Evolutionary conservation across 1,139 yeast genomes (phyloP).

Genomic region (Lodderomyces pseudojiufengensis): DNA sequence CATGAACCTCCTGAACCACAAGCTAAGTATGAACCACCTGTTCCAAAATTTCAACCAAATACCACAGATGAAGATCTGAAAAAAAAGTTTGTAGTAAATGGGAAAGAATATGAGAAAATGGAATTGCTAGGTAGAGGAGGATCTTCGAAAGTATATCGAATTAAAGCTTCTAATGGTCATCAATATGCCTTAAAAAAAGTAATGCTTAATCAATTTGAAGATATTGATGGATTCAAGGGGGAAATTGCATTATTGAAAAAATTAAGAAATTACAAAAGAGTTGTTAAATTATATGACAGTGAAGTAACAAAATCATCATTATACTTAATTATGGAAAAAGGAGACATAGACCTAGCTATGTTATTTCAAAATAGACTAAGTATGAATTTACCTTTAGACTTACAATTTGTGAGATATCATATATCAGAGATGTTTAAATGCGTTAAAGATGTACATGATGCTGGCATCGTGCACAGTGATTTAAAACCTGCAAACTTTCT

Average conservation of each 20-base stretch:
- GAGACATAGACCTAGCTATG: conserved; percentile 86
- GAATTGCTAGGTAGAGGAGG: conserved; percentile 92
- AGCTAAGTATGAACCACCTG: not conserved
- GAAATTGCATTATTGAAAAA: conserved; percentile 74
- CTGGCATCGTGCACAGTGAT: conserved; percentile 91
- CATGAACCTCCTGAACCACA: not conserved
- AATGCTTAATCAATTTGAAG: conserved; percentile 76
- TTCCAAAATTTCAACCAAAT: not conserved
- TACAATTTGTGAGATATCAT: conserved; percentile 78
- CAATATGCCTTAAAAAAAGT: conserved; percentile 83
- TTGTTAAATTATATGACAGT: conserved; percentile 74
- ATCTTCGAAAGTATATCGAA: conserved; percentile 86
- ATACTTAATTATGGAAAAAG: conserved; percentile 88
- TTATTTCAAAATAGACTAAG: conserved; percentile 60
- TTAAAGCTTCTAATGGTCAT: conserved; percentile 53
- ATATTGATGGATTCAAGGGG: conserved; percentile 76
- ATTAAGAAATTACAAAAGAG: conserved; percentile 62
- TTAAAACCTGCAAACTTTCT: conserved; percentile 93
- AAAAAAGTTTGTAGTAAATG: conserved; percentile 44
- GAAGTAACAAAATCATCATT: conserved; percentile 64
- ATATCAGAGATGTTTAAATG: conserved; percentile 78
- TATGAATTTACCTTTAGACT: conserved; percentile 51
- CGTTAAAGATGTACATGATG: conserved; percentile 81
- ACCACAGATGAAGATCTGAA: conserved; percentile 16
- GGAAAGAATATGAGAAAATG: conserved; percentile 63